A percentile compares a stretch with the other conserved stretches of the same genome.
These are phyloP conservation scores for Diplodia intermedia DNA, from an alignment of 2,329 filamentous ascomycete species.

Conservation along the genomic window DNA sequence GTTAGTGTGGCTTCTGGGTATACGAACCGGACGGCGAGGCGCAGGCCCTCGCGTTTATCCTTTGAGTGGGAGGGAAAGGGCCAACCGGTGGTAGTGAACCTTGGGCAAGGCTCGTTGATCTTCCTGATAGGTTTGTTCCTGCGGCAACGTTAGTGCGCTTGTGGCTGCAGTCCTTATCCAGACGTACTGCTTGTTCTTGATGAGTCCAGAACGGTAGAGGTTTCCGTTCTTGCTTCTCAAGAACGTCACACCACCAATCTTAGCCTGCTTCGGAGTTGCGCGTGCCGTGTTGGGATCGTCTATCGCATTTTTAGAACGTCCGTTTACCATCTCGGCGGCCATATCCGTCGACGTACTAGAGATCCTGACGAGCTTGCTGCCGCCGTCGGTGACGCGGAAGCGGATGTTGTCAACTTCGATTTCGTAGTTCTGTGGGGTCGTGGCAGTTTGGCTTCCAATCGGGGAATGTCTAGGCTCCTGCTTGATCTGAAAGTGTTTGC, in stretches of 20 bases:
- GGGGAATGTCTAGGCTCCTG: conserved; percentile 5
- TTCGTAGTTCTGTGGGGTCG: conserved; percentile 56
- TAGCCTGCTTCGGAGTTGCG: conserved; percentile 75
- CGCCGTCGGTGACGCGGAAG: conserved; percentile 76
- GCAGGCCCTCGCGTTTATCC: conserved; percentile 21
- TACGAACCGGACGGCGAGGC: conserved; percentile 32
- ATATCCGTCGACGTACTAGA: conserved; percentile 69
- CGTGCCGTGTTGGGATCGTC: conserved; percentile 66
- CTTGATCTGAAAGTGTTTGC: conserved; percentile 51
- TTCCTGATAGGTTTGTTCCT: conserved; percentile 62
- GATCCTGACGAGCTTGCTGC: conserved; percentile 80
- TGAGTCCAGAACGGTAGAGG: conserved; percentile 76
- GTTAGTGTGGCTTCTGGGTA: conserved; percentile 32
- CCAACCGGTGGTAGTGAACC: conserved; percentile 63
- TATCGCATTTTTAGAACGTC: conserved; percentile 42
- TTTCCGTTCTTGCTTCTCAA: conserved; percentile 88
- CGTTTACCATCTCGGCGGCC: neutral
- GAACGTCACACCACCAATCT: conserved; percentile 80
- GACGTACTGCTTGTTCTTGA: conserved; percentile 77
- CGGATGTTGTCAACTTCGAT: conserved; percentile 73
- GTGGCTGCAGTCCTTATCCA: neutral
- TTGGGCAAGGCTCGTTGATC: conserved; percentile 72
- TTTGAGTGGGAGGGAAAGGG: conserved; percentile 34
- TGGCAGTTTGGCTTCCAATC: neutral
- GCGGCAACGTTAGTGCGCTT: conserved; percentile 29